Base-by-base conservation (phyloP, 2,329 filamentous ascomycete genomes). In the Alternaria dauci region DNA sequence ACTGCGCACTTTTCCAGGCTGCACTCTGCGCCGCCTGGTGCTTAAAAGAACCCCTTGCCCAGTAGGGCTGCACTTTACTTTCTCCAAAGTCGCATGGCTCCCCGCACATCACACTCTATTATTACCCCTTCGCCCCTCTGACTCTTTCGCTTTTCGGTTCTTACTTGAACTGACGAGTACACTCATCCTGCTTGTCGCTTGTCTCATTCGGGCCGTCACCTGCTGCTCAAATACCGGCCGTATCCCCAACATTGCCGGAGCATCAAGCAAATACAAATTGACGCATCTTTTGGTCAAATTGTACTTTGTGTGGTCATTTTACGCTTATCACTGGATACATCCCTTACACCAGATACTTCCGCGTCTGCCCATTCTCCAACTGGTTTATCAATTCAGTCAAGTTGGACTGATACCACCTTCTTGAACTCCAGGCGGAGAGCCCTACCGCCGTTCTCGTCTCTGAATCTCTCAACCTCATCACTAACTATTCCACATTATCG, bases 1-100 rank as follows among this genome's bases (percentile, higher is more conserved):
- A 55, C 67, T 68, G 69, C 63, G 59, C 63, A 51, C 65, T 65
- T 67, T 66, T 72, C 66, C 72, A 76, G 75, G 73, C 75, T 76
- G 64, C 75, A 72, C 54, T 70, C 68, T 63, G 62, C 63, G 61
- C 69, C 64, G 58, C 63, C 65, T 62, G 61, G 52, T 68, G 70
- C 71, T 70, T 72, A 75, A 74, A 47, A 69, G 60, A 57, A 55
- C 50, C 52, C 63, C 52, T 55, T 55, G 65, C 61, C 71, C 69
- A 63, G 67, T 65, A 71, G 59, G 62, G 66, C 68, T 70, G 60
- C 65, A 52, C 52, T 66, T 65, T 66, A 55, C 56, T 50, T 38
- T 67, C 66, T 54, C 70, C 46, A 47, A 62, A 62, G 41, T 52
- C 67, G 66, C 68, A 70, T 65, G 51, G 62, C 59, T 62, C 57